phyloP scores from a whole-genome alignment of 179 eudicot genomes.

The Beta macrorhiza region DNA sequence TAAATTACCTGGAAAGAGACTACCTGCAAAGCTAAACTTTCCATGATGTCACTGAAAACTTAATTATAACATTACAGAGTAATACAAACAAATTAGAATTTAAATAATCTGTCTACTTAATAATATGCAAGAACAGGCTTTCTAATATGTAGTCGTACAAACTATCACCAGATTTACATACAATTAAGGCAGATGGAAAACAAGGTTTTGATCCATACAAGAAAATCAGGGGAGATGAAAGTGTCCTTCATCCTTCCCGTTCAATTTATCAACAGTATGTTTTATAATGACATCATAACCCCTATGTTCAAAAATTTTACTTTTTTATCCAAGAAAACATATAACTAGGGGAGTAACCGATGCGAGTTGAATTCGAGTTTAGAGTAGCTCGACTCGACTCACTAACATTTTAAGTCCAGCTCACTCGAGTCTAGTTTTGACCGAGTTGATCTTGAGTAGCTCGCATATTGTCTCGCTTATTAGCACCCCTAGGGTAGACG shows the following conservation, averaged over 20 bases:
- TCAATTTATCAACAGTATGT: background rate
- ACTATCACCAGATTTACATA: background rate
- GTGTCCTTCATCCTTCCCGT: background rate
- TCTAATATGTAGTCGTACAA: background rate
- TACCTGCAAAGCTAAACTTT: conserved; percentile 45
- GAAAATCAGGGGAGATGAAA: background rate
- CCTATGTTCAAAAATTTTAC: background rate
- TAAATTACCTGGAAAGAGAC: conserved; percentile 30
- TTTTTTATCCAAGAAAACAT: too few relatives aligned
- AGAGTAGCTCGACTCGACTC: too few relatives aligned
- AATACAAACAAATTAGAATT: background rate
- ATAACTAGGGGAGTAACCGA: too few relatives aligned
- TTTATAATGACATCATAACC: background rate
- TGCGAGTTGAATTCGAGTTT: too few relatives aligned
- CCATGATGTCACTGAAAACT: conserved; percentile 25
- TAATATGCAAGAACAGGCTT: background rate
- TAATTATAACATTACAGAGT: background rate
- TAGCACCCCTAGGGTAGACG: too few relatives aligned
- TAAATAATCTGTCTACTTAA: background rate
- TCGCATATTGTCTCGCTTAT: too few relatives aligned
- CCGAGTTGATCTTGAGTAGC: too few relatives aligned
- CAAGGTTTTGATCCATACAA: background rate
- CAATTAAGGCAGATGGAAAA: background rate
- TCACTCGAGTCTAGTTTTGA: too few relatives aligned
- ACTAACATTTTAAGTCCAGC: too few relatives aligned